Percentiles rank a stretch among this genome's conserved stretches.
Conservation (phyloP, 495 filamentous ascomycete genomes). For the Xylaria sp. region DNA sequence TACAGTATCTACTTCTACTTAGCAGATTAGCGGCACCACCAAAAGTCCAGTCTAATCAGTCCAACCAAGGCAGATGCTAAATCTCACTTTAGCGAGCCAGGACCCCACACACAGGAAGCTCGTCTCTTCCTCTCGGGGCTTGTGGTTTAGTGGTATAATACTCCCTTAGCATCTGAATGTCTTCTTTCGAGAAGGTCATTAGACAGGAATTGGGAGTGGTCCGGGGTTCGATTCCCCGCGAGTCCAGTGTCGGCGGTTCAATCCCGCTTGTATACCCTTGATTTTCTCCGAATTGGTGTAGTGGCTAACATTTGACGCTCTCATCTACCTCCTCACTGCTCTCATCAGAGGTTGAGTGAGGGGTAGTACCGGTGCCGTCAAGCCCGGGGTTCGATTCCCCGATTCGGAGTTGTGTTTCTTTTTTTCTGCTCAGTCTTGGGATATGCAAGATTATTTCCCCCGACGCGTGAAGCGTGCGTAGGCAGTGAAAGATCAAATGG, state of each 20-base stretch:
- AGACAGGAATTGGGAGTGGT: constrained; percentile 51
- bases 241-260: constrained; percentile 37
- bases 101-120: constrained; percentile 17
- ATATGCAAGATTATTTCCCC: constrained; percentile 12
- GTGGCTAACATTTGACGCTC: constrained; percentile 47
- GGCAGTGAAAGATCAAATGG: not conserved
- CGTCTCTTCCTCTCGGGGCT: constrained; percentile 21
- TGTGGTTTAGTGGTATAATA: constrained; percentile 31
- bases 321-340: constrained; percentile 21
- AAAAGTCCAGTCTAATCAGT: not conserved
- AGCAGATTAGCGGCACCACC: constrained; percentile 7
- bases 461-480: not conserved
- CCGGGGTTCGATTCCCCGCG: constrained; percentile 66
- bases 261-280: constrained; percentile 15
- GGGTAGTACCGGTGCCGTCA: constrained; percentile 31
- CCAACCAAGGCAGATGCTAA: not conserved
- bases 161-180: constrained; percentile 23
- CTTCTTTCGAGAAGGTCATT: not conserved
- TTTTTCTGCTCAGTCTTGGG: not conserved
- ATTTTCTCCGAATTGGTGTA: constrained; percentile 44
- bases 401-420: constrained; percentile 38
- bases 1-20: too few relatives aligned
- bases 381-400: constrained; percentile 50
- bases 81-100: not conserved
- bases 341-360: not conserved